Evolutionary conservation across 306 rosid species (phyloP), one percentile per base, ranked within the genome.

Genomic region (Citrullus amarus): DNA sequence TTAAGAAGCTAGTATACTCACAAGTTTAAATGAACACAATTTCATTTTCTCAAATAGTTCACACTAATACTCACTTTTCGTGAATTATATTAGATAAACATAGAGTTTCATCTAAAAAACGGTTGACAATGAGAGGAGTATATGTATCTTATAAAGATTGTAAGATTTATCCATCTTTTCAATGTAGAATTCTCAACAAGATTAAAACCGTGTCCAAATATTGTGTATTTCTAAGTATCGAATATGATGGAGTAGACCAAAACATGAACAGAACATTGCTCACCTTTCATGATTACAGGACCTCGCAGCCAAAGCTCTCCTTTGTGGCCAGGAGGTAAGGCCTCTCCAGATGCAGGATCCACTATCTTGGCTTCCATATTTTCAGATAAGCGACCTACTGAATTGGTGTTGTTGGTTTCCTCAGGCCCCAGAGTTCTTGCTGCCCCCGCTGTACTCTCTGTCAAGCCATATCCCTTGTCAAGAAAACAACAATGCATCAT

Each of bases 251-350:
- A 28, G 68, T 28, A 63, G 72, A 65, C 43, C 59, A 20, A 48
- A 9, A 71, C 78, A 39, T 55, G 71, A 69, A 53, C 16, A 41
- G 62, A 36, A n/a, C 22, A 5, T 50, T 30, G 36, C 76, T 22
- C 18, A 88, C 97, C 93, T 81, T 88, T 86, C 98, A 95, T 95
- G 79, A 95, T 59, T 5, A 83, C 75, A 25, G 97, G 96, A 72
- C 97, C 98, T 77, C 96, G 85, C 60, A 95, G 62, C 97, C 96
- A 92, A 3, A 95, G 89, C 86, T 95, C 98, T 8, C 98, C 98
- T 79, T 9, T 85, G 18, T 82, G 88, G 51, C 86, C 86, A 60
- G 96, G 96, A 76, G 85, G 84, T 63, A 95, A 87, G 2, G 92
- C 79, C 69, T 88, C 84, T 43, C 96, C 95, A 16, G 89, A 89